Evolutionary conservation across 176 grass and related monocot species (phyloP), one percentile per base, ranked within the genome.

Genomic region (Cenchrus purpureus): DNA sequence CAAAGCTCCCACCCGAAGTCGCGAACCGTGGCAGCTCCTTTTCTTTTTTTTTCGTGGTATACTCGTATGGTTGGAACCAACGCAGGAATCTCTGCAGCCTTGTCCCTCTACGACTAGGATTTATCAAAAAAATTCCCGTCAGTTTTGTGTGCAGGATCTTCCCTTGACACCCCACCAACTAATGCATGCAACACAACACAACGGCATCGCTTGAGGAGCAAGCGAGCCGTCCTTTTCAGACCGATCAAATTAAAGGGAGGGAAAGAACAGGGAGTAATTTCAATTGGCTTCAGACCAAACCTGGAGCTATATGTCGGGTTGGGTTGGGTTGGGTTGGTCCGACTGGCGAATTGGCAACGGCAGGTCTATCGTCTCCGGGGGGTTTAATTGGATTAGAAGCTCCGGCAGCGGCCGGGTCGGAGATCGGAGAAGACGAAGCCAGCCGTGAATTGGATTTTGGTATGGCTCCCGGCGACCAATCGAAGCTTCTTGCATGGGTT

Each of bases 141-240:
- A 51, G 66, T 86, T 66, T 19, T 69, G 17, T 62, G 0, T 65
- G 40, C 40, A n/a, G 43, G 16, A 51, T 53, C 54, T 17, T 65
- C 51, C 22, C 31, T 31, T 22, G 79, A 86, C 80, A 4, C 51
- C 14, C 37, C 60, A 87, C 37, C 60, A 87, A 83, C 74, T 59
- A 45, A 66, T 72, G 60, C 79, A 83, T 73, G 67, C 37, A 40
- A 40, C 2, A 3, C 37, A 67, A 68, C 79, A 44, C 79, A 83
- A 74, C 50, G 52, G 74, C 79, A 68, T 87, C 60, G 84, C 84
- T 87, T 90, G 89, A 79, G 74, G 52, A 31, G 71, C n/a, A 90
- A 87, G 89, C 84, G 60, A 90, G 52, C 15, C 25, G 84, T 87
- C 68, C 5, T 67, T 86, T 66, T 90, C 84, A 59, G 44, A 19